Evolutionary conservation across 495 filamentous ascomycete genomes (phyloP), one percentile per base, ranked within the genome.

Genomic region (Neurospora sp.): DNA sequence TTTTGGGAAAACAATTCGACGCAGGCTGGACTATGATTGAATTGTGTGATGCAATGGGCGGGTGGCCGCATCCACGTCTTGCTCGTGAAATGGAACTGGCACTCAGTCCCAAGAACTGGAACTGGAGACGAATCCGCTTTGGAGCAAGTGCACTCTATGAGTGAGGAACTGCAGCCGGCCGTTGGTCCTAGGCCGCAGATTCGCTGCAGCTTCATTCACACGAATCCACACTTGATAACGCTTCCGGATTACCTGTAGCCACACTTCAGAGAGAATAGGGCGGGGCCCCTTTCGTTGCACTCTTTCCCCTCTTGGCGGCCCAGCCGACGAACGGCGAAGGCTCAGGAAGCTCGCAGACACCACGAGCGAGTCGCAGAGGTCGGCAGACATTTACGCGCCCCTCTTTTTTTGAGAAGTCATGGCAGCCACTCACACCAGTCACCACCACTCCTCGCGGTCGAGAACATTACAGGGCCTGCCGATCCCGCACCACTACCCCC

Each of bases 1-100:
- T 39, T 60, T 70, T 54, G 37, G 44, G n/a, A 39, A 23, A 27
- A 66, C 3, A 38, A 54, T 23, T 16, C 12, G 44, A 23, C 20
- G 23, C 54, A 62, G 66, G 10, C 23, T n/a, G 5, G 27, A 38
- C 39, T 20, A 20, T 23, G 39, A 11, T 18, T 18, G 35, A 72
- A 72, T 70, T 75, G 72, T 73, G 76, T 74, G 79, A 79, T 78
- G 77, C 73, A 71, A 75, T 73, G 46, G 37, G 42, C 78, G 77
- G 78, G 70, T 73, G 73, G 46, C 77, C 70, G 76, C 76, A 79
- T 49, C 41, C 70, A 31, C 49, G 20, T 71, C 27, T 72, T 60
- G 37, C 23, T 23, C 2, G 27, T 31, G 27, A 31, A 31, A 31
- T 31, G 27, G 27, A 31, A 31, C n/a, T n/a, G n/a, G n/a, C n/a